These are phyloP conservation scores for Solanum chaucha DNA, from an alignment of 257 asterid genomes.

Conservation along the genomic window DNA sequence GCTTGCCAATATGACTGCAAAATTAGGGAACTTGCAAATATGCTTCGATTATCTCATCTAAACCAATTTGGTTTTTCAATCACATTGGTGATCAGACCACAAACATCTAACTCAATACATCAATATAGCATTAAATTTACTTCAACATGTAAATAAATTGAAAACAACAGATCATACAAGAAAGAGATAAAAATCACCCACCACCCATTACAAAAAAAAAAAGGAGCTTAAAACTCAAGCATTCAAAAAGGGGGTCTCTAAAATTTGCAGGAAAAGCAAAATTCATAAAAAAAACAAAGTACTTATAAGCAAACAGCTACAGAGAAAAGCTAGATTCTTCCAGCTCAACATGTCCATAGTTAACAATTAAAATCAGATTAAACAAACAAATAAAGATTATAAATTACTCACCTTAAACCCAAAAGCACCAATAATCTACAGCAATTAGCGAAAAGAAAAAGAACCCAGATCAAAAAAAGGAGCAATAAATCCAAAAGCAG, in stretches of 20 bases:
- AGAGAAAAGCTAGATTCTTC: slow-evolving; percentile 1
- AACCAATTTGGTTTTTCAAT: background rate
- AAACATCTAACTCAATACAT: background rate
- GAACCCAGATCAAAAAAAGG: slow-evolving; percentile 28
- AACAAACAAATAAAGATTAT: background rate
- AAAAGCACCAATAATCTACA: slow-evolving; percentile 25
- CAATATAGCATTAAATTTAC: background rate
- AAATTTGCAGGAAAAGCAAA: background rate
- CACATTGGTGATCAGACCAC: slow-evolving; percentile 1
- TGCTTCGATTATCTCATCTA: background rate
- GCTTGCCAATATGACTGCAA: background rate
- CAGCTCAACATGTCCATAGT: slow-evolving; percentile 3
- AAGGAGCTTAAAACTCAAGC: background rate
- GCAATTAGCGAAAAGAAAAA: slow-evolving; percentile 11
- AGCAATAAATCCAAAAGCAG: slow-evolving; percentile 9
- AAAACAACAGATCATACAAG: background rate
- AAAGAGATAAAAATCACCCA: background rate
- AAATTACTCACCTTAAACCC: slow-evolving; percentile 32
- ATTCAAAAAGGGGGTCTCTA: background rate
- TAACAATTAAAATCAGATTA: background rate
- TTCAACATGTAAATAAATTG: background rate
- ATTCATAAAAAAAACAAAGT: background rate
- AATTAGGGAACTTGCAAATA: background rate
- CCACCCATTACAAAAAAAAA: background rate
- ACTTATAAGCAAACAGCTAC: background rate